phyloP scores from a whole-genome alignment of 805 yeast species.

The Ogataea wickerhamii region DNA sequence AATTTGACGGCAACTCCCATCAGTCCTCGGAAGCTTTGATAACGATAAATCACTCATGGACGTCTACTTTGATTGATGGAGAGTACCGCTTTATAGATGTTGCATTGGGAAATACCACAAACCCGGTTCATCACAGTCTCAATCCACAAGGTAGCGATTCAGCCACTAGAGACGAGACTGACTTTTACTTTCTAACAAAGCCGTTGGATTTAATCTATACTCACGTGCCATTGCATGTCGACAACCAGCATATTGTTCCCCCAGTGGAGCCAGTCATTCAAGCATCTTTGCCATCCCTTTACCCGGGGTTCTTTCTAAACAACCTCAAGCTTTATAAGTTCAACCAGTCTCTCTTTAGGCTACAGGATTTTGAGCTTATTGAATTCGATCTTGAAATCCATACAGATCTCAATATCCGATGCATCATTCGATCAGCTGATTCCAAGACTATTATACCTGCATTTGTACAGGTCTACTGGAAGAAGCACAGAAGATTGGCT shows the following conservation, averaged over 20 bases:
- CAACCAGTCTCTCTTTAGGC: constrained; percentile 70
- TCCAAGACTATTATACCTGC: constrained; percentile 47
- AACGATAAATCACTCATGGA: constrained; percentile 83
- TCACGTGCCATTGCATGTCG: constrained; percentile 77
- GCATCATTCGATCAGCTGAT: constrained; percentile 45
- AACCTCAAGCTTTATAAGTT: constrained; percentile 59
- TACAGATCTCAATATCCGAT: constrained; percentile 60
- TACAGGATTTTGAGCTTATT: constrained; percentile 71
- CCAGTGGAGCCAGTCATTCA: constrained; percentile 77
- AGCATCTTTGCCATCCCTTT: constrained; percentile 78
- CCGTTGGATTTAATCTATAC: constrained; percentile 78
- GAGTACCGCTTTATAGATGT: constrained; percentile 82
- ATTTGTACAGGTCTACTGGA: constrained; percentile 77
- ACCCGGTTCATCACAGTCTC: constrained; percentile 44
- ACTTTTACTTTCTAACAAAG: constrained; percentile 69
- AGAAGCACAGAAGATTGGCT: constrained; percentile 58
- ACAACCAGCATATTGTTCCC: constrained; percentile 83
- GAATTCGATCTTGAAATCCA: constrained; percentile 79
- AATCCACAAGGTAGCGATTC: constrained; percentile 34
- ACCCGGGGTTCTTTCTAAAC: constrained; percentile 70
- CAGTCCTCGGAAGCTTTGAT: constrained; percentile 36
- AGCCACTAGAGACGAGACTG: constrained; percentile 16
- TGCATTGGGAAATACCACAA: constrained; percentile 55
- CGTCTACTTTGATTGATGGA: constrained; percentile 68
- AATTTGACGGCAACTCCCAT: constrained; percentile 31